Conservation (phyloP, 192 early-diverging fungal genomes). For the Linnemannia schmuckeri region DNA sequence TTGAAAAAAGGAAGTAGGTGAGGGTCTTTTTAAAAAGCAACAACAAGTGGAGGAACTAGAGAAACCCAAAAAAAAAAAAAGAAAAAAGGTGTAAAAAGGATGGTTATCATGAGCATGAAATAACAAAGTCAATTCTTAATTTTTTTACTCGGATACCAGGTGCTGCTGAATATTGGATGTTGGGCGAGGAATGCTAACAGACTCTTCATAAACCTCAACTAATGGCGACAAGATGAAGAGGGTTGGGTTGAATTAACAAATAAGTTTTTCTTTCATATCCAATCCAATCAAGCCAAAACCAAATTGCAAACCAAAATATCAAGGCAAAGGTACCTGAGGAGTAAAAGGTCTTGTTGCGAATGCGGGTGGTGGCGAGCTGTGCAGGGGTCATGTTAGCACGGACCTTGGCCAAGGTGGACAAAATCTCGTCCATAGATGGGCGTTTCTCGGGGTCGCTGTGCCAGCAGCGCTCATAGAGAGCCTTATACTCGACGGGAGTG, state of each 20-base stretch:
- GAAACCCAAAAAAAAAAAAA: background rate
- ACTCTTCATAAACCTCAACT: slow-evolving; percentile 39
- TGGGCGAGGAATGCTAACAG: slow-evolving; percentile 41
- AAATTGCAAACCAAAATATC: background rate
- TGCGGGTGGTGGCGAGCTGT: slow-evolving; percentile 26
- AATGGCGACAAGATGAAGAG: background rate
- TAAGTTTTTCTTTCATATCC: background rate
- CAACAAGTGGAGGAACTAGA: too few species aligned
- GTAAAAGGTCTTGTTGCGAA: slow-evolving; percentile 17
- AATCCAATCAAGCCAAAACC: background rate
- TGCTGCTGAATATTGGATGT: slow-evolving; percentile 52
- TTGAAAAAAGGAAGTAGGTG: too few species aligned
- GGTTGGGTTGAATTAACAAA: background rate
- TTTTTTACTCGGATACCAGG: slow-evolving; percentile 11
- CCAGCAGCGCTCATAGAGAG: slow-evolving; percentile 57
- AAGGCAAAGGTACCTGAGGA: slow-evolving; percentile 20
- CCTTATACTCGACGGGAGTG: slow-evolving; percentile 46
- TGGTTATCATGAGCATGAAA: background rate
- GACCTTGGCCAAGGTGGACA: slow-evolving; percentile 18
- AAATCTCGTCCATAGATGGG: slow-evolving; percentile 39
- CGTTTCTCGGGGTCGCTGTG: slow-evolving; percentile 31
- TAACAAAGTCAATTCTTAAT: background rate
- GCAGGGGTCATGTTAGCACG: slow-evolving; percentile 36
- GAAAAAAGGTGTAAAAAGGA: too few species aligned
- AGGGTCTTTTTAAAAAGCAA: too few species aligned